A percentile compares a stretch with the other conserved stretches of the same genome.
Evolutionary conservation across 345 rosid species (phyloP).

Genomic region (Microcos paniculata): DNA sequence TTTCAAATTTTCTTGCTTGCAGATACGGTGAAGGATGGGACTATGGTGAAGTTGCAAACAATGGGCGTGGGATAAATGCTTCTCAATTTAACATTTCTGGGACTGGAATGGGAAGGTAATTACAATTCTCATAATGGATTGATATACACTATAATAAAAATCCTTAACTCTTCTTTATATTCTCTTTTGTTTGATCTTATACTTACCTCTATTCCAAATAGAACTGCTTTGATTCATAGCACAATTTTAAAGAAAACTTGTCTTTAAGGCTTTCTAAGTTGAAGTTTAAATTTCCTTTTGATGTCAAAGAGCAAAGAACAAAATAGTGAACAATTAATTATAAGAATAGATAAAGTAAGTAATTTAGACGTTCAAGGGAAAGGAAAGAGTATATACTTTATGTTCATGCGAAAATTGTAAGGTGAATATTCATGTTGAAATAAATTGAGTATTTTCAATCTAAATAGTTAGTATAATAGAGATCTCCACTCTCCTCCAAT

Average conservation of each 20-base stretch:
- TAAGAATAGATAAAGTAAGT: background rate
- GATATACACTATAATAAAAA: background rate
- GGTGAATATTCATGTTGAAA: background rate
- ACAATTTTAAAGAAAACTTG: background rate
- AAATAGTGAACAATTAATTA: background rate
- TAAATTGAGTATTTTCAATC: background rate
- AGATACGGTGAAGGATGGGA: slow-evolving; percentile 99
- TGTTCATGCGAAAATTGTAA: background rate
- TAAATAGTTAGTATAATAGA: background rate
- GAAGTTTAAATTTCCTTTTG: background rate
- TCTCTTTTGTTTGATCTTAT: background rate
- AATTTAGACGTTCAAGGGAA: background rate
- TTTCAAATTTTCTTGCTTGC: slow-evolving; percentile 16
- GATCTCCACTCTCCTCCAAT: background rate
- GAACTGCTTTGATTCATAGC: background rate
- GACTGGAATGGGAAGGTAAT: slow-evolving; percentile 89
- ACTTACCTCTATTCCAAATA: background rate
- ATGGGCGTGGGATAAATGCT: slow-evolving; percentile 92
- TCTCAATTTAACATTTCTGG: slow-evolving; percentile 74
- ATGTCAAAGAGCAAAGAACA: background rate
- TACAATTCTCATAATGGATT: slow-evolving; percentile 7
- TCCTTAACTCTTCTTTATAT: too few relatives aligned
- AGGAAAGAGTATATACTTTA: background rate
- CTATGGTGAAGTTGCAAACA: slow-evolving; percentile 96
- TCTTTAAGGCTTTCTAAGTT: background rate